These are phyloP conservation scores for Metschnikowia henanensis DNA, from an alignment of 805 yeast species.

Conservation along the genomic window DNA sequence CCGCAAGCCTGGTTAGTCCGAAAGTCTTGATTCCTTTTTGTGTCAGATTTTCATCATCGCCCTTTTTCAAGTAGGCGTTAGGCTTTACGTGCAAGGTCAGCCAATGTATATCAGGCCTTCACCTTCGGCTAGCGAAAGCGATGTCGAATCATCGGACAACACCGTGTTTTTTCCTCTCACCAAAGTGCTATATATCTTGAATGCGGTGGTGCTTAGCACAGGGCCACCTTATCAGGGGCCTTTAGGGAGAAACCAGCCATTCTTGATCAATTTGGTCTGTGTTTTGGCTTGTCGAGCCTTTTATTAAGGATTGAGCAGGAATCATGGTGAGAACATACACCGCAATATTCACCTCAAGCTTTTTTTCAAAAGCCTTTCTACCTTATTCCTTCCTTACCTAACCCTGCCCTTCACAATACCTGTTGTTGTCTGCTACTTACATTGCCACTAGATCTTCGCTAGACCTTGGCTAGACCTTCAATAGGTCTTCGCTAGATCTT, in stretches of 20 bases:
- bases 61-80: constrained; percentile 64
- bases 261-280: constrained; percentile 56
- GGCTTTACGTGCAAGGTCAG: constrained; percentile 57
- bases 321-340: constrained; percentile 57
- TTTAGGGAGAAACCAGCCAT: constrained; percentile 64
- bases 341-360: no score
- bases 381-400: no score
- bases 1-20: constrained; percentile 89
- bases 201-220: constrained; percentile 79
- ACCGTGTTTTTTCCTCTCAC: constrained; percentile 79
- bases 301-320: constrained; percentile 57
- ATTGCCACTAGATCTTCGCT: no score
- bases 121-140: constrained; percentile 71
- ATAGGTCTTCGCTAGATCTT: no score
- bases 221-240: constrained; percentile 95
- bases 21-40: constrained; percentile 84
- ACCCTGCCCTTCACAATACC: no score
- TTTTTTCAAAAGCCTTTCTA: no score
- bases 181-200: constrained; percentile 85
- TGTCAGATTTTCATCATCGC: constrained; percentile 68
- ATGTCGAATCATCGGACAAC: constrained; percentile 86
- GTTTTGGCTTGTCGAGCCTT: constrained; percentile 51
- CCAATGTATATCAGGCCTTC: constrained; percentile 81
- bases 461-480: no score
- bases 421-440: no score